These are phyloP conservation scores for Leccinum pachyderme DNA, from an alignment of 1,284 basidiomycete genomes.

Conservation along the genomic window DNA sequence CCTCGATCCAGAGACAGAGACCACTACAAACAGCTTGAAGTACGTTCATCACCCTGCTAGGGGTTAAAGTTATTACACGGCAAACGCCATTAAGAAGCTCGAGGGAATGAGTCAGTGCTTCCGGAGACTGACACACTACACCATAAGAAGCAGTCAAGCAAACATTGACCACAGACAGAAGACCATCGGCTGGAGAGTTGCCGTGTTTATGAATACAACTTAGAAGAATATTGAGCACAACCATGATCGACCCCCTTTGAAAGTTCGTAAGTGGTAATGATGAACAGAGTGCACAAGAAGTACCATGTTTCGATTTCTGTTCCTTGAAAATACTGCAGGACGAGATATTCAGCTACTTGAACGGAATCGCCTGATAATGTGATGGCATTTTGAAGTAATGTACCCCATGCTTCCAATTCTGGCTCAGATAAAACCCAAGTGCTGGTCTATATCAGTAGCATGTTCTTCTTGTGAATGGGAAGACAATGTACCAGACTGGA, in stretches of 20 bases:
- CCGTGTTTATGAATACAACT: conserved; percentile 6
- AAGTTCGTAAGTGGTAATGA: conserved; percentile 8
- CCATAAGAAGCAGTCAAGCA: conserved; percentile 38
- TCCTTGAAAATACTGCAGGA: conserved; percentile 24
- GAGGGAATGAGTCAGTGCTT: conserved; percentile 32
- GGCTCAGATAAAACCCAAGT: conserved; percentile 40
- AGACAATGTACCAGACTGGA: conserved; percentile 42
- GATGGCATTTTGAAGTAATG: conserved; percentile 31
- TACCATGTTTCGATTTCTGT: conserved; percentile 26
- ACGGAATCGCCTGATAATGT: conserved; percentile 16
- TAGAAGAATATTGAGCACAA: conserved; percentile 23
- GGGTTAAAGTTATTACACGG: conserved; percentile 30
- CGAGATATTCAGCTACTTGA: conserved; percentile 22
- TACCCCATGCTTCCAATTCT: conserved; percentile 42
- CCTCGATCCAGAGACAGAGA: conserved; percentile 52
- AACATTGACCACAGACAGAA: conserved; percentile 25
- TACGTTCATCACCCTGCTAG: conserved; percentile 29
- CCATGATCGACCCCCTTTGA: conserved; percentile 21
- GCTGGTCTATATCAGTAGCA: conserved; percentile 28
- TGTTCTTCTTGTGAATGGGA: neutral
- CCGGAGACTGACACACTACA: conserved; percentile 21
- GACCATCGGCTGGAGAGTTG: conserved; percentile 10
- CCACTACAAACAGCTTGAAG: conserved; percentile 39
- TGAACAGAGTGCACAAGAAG: neutral
- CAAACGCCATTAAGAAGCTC: conserved; percentile 36